These are phyloP conservation scores for Daphne laureola DNA, from an alignment of 441 rosid genomes.

Conservation along the genomic window DNA sequence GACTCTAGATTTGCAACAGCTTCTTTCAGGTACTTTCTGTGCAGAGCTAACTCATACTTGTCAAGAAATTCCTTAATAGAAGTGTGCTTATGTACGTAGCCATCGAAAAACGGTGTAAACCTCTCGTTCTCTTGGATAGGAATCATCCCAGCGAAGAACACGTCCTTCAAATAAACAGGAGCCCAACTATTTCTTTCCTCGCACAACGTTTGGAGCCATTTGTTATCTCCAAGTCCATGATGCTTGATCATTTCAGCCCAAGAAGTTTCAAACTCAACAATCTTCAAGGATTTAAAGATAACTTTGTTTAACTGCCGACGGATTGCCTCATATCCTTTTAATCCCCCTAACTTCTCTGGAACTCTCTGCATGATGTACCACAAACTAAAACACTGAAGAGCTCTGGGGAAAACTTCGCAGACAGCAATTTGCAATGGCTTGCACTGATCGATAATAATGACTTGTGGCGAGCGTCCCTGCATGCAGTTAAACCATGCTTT, in stretches of 20 bases:
- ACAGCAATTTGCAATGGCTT: conserved; percentile 36
- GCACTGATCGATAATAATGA: conserved; percentile 39
- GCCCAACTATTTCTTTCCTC: conserved; percentile 39
- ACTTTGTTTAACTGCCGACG: conserved; percentile 26
- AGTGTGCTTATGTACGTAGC: conserved; percentile 43
- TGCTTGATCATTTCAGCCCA: conserved; percentile 34
- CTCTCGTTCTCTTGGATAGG: conserved; percentile 35
- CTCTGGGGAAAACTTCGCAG: conserved; percentile 36
- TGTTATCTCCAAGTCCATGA: conserved; percentile 33
- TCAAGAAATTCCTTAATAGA: conserved; percentile 50
- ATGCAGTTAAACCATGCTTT: conserved; percentile 50
- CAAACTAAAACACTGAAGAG: conserved; percentile 30
- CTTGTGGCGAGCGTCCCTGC: conserved; percentile 32
- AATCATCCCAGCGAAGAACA: conserved; percentile 40
- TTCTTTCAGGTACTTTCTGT: conserved; percentile 39
- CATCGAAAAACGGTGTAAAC: conserved; percentile 34
- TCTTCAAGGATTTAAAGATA: conserved; percentile 33
- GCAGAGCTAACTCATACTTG: conserved; percentile 35
- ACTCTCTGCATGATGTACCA: conserved; percentile 40
- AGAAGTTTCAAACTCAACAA: conserved; percentile 36
- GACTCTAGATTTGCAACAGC: conserved; percentile 36
- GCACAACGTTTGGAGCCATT: conserved; percentile 39
- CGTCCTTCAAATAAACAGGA: conserved; percentile 43
- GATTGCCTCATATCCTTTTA: conserved; percentile 36
- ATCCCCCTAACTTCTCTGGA: conserved; percentile 43